Evolutionary conservation across 1,284 basidiomycete species (phyloP).

Genomic region (Salmacisia buchloeana): DNA sequence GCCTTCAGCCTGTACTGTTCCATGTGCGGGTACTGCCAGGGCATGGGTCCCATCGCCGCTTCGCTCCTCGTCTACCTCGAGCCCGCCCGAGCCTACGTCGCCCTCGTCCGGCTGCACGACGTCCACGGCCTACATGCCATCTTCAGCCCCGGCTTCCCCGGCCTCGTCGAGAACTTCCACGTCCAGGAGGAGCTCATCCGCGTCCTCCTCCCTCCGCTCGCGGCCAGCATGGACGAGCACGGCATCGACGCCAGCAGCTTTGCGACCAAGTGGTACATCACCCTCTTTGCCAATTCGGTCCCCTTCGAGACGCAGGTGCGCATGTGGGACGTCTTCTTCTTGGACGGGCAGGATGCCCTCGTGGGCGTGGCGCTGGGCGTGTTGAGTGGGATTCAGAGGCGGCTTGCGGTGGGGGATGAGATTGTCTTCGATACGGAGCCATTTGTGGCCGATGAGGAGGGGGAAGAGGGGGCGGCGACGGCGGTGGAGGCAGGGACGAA

Average conservation of each 20-base stretch:
- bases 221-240: slow-evolving; percentile 63
- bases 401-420: slow-evolving; percentile 4
- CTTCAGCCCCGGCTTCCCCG: slow-evolving; percentile 91
- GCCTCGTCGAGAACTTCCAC: slow-evolving; percentile 86
- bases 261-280: slow-evolving; percentile 99
- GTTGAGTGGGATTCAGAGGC: slow-evolving; percentile 80
- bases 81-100: slow-evolving; percentile 66
- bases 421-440: slow-evolving; percentile 2
- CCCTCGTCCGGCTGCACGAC: slow-evolving; percentile 65
- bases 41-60: slow-evolving; percentile 96
- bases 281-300: slow-evolving; percentile 80
- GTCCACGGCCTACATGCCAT: slow-evolving; percentile 76
- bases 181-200: slow-evolving; percentile 83
- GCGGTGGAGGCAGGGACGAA: not conserved
- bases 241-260: slow-evolving; percentile 86
- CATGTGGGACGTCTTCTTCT: slow-evolving; percentile 85
- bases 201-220: slow-evolving; percentile 80
- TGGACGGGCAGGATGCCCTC: slow-evolving; percentile 85
- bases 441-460: not conserved
- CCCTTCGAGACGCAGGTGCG: slow-evolving; percentile 91
- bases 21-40: slow-evolving; percentile 89
- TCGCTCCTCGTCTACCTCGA: slow-evolving; percentile 83
- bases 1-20: slow-evolving; percentile 77
- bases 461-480: not conserved
- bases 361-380: slow-evolving; percentile 77